These are phyloP conservation scores for Fraxinus albicans DNA, from an alignment of 305 asterid genomes.

Conservation along the genomic window DNA sequence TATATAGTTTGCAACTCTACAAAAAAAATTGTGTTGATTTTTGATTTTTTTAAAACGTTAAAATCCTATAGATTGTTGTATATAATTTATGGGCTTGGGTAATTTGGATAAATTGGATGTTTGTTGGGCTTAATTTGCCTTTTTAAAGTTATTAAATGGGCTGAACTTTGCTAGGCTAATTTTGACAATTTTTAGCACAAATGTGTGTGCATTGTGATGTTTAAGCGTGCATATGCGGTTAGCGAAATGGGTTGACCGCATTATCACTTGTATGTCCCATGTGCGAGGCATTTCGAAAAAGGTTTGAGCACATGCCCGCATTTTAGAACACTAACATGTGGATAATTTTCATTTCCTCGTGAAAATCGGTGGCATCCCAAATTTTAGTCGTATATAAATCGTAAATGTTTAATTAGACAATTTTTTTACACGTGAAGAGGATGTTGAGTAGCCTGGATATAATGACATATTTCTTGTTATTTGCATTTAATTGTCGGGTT, in stretches of 20 bases:
- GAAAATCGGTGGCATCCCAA: slow-evolving; percentile 6
- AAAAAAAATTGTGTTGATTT: no score
- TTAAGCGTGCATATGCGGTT: neutral
- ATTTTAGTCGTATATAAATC: neutral
- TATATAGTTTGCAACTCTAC: neutral
- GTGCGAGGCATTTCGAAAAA: neutral
- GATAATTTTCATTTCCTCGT: slow-evolving; percentile 13
- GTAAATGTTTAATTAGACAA: neutral
- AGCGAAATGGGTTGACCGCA: neutral
- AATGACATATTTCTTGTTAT: slow-evolving; percentile 3
- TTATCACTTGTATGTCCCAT: neutral
- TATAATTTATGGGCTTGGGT: neutral
- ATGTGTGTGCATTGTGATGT: neutral
- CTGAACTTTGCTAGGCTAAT: neutral
- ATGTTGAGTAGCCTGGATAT: slow-evolving; percentile 15
- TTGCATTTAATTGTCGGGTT: slow-evolving; percentile 12
- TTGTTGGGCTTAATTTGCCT: neutral
- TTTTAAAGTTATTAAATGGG: neutral
- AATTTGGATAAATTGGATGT: neutral
- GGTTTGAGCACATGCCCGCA: neutral
- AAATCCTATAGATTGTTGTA: neutral
- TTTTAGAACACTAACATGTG: neutral
- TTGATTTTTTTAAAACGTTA: neutral
- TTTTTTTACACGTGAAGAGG: slow-evolving; percentile 5
- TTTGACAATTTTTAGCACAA: neutral